Evolutionary conservation across 2,329 filamentous ascomycete species (phyloP).

Genomic region (Colletotrichum melonis): DNA sequence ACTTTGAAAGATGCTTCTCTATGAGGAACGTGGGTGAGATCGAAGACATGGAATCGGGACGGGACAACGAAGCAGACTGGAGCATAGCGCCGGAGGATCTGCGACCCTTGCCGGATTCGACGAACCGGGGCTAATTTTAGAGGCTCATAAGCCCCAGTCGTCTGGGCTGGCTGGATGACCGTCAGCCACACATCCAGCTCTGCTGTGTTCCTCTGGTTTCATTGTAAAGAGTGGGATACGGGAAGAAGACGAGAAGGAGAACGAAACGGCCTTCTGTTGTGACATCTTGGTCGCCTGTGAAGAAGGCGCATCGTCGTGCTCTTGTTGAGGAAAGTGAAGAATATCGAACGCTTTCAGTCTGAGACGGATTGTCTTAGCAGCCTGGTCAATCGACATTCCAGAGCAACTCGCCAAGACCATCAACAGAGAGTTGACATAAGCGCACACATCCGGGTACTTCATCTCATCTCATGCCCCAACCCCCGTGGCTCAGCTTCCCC

Average conservation of each 20-base stretch:
- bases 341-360: background rate
- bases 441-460: background rate
- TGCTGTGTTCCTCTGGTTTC: background rate
- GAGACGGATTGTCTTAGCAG: background rate
- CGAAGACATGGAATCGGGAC: background rate
- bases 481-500: conserved; percentile 2
- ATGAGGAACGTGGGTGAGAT: background rate
- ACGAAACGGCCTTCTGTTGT: background rate
- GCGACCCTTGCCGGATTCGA: conserved; percentile 9
- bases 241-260: background rate
- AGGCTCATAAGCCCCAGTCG: conserved; percentile 1
- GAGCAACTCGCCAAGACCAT: background rate
- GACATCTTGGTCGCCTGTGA: background rate
- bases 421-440: background rate
- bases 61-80: background rate
- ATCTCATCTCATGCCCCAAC: conserved; percentile 6
- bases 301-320: background rate
- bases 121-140: conserved; percentile 14
- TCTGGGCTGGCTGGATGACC: background rate
- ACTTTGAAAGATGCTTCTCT: background rate
- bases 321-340: too few relatives aligned
- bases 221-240: background rate
- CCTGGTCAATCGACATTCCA: too few relatives aligned
- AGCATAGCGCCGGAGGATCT: conserved; percentile 3
- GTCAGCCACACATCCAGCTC: background rate